Percentiles rank a stretch among this genome's conserved stretches.
Evolutionary conservation across 192 early-diverging fungal species (phyloP).

Genomic region (Umbelopsis vinacea): DNA sequence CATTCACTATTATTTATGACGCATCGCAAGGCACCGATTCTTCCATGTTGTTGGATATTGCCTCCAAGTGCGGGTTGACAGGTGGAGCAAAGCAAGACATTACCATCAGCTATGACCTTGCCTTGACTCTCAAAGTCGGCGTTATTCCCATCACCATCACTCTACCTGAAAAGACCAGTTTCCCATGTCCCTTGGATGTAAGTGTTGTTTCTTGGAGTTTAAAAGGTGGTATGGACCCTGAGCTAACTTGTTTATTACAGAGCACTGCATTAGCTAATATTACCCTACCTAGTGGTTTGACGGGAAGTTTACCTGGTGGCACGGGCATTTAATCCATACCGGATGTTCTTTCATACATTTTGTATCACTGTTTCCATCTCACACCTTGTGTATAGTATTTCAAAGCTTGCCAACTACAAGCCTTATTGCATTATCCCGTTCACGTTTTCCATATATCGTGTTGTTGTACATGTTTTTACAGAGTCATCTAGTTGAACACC

Average conservation of each 20-base stretch:
- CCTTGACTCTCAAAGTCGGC: slow-evolving; percentile 49
- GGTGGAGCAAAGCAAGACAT: slow-evolving; percentile 37
- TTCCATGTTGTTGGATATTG: slow-evolving; percentile 48
- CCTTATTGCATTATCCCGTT: no score
- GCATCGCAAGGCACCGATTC: slow-evolving; percentile 26
- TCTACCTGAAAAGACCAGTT: slow-evolving; percentile 38
- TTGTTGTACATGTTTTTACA: no score
- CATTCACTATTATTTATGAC: slow-evolving; percentile 47
- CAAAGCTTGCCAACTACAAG: not conserved
- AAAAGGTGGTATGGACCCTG: not conserved
- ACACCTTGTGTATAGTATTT: slow-evolving; percentile 6
- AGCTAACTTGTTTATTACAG: not conserved
- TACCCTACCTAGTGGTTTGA: not conserved
- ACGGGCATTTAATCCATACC: no score
- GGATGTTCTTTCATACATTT: no score
- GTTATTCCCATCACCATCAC: slow-evolving; percentile 49
- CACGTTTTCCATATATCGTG: no score
- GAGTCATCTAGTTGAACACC: no score
- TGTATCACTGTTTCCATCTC: no score
- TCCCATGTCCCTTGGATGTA: slow-evolving; percentile 48
- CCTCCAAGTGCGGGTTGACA: slow-evolving; percentile 45
- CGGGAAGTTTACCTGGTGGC: not conserved
- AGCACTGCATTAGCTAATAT: not conserved
- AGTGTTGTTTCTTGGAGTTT: not conserved
- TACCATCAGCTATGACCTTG: slow-evolving; percentile 50